Percentiles rank a stretch among this genome's conserved stretches.
Conservation (phyloP, 169 alveolate species). For the Cystoisospora suis region DNA sequence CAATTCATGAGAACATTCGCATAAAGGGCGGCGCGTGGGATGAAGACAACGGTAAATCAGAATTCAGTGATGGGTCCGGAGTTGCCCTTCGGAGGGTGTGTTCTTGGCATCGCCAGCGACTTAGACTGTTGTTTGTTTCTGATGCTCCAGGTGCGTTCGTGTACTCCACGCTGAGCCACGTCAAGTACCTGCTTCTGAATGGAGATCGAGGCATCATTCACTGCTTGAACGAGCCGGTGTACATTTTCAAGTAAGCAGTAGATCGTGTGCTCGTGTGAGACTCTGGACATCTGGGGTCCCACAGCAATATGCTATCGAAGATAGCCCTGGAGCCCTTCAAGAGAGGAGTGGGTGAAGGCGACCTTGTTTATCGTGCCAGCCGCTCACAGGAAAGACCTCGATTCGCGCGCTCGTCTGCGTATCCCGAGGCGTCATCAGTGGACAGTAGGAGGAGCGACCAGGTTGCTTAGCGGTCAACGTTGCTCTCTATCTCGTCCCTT, state of each 20-base stretch:
- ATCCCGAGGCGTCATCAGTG: too few species aligned
- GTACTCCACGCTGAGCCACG: slow-evolving; percentile 74
- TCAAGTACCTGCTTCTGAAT: slow-evolving; percentile 71
- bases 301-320: too few species aligned
- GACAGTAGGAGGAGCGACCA: too few species aligned
- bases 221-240: slow-evolving; percentile 70
- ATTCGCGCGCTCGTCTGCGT: too few species aligned
- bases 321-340: too few species aligned
- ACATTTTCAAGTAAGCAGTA: slow-evolving; percentile 65
- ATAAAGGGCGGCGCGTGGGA: slow-evolving; percentile 80
- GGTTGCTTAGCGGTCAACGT: too few species aligned
- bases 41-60: slow-evolving; percentile 67
- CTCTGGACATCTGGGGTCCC: too few species aligned
- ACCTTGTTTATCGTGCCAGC: too few species aligned
- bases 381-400: too few species aligned
- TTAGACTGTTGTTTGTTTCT: not conserved
- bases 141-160: slow-evolving; percentile 67
- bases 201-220: slow-evolving; percentile 77
- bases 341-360: too few species aligned
- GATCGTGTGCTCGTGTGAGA: too few species aligned
- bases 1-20: slow-evolving; percentile 77
- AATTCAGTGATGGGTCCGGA: not conserved
- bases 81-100: slow-evolving; percentile 52
- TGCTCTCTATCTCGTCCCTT: too few species aligned
- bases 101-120: slow-evolving; percentile 66